phyloP scores from a whole-genome alignment of 208 protist genomes.

The Leishmania lainsoni region DNA sequence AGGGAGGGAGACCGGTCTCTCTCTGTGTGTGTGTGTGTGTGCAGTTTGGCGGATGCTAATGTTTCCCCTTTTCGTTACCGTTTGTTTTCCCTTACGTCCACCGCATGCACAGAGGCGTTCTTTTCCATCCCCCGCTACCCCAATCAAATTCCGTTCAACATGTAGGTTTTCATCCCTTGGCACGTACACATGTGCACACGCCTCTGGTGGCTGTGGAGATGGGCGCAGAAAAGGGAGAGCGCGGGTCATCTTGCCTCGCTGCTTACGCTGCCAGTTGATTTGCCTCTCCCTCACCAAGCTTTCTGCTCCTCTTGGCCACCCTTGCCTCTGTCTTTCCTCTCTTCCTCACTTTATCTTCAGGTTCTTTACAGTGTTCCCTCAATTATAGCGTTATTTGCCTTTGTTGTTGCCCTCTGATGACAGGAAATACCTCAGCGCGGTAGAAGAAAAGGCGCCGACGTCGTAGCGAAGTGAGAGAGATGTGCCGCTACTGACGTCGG shows the following conservation, averaged over 20 bases:
- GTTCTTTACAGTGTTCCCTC: background rate
- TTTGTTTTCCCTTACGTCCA: background rate
- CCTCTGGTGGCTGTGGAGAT: background rate
- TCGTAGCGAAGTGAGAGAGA: background rate
- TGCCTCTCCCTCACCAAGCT: background rate
- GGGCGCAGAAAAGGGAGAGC: background rate
- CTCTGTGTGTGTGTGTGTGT: background rate
- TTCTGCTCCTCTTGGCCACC: background rate
- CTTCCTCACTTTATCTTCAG: background rate
- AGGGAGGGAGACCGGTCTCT: too few relatives aligned
- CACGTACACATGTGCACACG: background rate
- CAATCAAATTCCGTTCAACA: background rate
- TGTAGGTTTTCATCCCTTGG: background rate
- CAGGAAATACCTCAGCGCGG: background rate
- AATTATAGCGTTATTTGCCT: background rate
- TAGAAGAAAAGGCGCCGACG: background rate
- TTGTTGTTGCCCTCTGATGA: background rate
- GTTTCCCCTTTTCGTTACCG: background rate
- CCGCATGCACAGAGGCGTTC: background rate
- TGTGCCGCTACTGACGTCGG: background rate
- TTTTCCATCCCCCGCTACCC: background rate
- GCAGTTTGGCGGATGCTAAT: background rate
- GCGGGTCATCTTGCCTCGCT: background rate
- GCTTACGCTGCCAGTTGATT: background rate
- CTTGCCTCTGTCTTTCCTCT: background rate